A percentile compares a stretch with the other conserved stretches of the same genome.
Conservation (phyloP, 352 stramenopile genomes). For the Salisapilia sapeloensis region DNA sequence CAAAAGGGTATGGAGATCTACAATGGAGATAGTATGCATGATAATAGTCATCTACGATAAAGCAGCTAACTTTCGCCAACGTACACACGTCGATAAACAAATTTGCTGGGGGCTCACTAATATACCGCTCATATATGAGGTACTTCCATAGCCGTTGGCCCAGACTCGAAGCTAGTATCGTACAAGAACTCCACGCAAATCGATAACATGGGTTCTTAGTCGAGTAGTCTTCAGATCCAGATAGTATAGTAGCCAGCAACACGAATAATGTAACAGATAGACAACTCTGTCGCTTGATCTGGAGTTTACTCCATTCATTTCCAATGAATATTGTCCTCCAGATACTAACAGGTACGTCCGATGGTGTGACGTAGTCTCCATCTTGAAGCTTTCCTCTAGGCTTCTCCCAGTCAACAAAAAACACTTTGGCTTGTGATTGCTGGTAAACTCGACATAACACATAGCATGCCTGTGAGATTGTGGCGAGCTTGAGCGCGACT, state of each 20-base stretch:
- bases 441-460: slow-evolving; percentile 52
- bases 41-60: slow-evolving; percentile 86
- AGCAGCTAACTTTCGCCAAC: slow-evolving; percentile 83
- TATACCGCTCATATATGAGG: slow-evolving; percentile 69
- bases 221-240: no score
- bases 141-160: slow-evolving; percentile 81
- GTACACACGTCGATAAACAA: slow-evolving; percentile 91
- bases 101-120: slow-evolving; percentile 43
- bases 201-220: slow-evolving; percentile 75
- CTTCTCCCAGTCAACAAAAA: slow-evolving; percentile 93
- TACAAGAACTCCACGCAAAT: slow-evolving; percentile 80
- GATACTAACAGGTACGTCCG: slow-evolving; percentile 61
- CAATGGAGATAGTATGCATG: slow-evolving; percentile 93
- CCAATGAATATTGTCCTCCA: slow-evolving; percentile 90
- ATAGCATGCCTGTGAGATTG: slow-evolving; percentile 65
- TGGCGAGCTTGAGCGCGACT: slow-evolving; percentile 61
- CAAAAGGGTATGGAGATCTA: slow-evolving; percentile 83
- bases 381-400: slow-evolving; percentile 45
- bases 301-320: slow-evolving; percentile 89
- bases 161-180: slow-evolving; percentile 60
- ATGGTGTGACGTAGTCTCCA: slow-evolving; percentile 20
- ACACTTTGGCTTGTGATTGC: slow-evolving; percentile 72
- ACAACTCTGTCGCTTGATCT: slow-evolving; percentile 63
- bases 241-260: slow-evolving; percentile 33
- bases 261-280: slow-evolving; percentile 69